Conservation (phyloP, 768 basidiomycete genomes). For the Tricholoma flavovirens region DNA sequence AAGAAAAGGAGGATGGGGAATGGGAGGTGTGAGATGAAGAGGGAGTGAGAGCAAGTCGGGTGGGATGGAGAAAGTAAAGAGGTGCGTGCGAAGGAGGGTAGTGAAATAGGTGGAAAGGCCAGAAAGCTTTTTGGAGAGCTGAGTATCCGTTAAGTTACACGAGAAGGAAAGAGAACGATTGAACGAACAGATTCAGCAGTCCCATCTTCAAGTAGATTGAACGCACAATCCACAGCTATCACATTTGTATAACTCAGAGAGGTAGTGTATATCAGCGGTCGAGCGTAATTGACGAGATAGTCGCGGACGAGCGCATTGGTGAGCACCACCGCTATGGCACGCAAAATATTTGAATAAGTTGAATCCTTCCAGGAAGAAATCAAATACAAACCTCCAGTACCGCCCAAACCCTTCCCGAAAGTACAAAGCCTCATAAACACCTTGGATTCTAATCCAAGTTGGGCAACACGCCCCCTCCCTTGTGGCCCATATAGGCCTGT, state of each 20-base stretch:
- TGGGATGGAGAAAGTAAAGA: constrained; percentile 23
- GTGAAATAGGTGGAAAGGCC: constrained; percentile 40
- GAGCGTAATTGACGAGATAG: constrained; percentile 89
- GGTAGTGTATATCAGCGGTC: constrained; percentile 90
- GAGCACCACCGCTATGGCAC: constrained; percentile 61
- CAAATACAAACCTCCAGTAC: constrained; percentile 67
- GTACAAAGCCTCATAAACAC: constrained; percentile 82
- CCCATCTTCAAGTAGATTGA: constrained; percentile 71
- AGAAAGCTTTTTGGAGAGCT: constrained; percentile 35
- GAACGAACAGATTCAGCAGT: constrained; percentile 51
- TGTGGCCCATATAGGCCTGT: constrained; percentile 83
- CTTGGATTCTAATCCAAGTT: constrained; percentile 62
- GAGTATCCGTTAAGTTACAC: neutral
- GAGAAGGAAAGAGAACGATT: neutral
- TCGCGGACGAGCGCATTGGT: constrained; percentile 66
- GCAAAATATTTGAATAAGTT: neutral
- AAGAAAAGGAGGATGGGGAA: neutral
- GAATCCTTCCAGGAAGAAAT: neutral
- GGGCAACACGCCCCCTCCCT: constrained; percentile 69
- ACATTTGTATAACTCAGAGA: constrained; percentile 73
- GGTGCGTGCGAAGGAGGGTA: constrained; percentile 24
- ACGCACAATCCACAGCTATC: constrained; percentile 68
- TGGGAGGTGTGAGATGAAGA: constrained; percentile 19
- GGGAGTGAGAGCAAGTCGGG: constrained; percentile 33
- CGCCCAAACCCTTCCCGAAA: constrained; percentile 88